Base-by-base conservation (phyloP, 2,329 filamentous ascomycete species). In the Aurifilum marmelostoma region DNA sequence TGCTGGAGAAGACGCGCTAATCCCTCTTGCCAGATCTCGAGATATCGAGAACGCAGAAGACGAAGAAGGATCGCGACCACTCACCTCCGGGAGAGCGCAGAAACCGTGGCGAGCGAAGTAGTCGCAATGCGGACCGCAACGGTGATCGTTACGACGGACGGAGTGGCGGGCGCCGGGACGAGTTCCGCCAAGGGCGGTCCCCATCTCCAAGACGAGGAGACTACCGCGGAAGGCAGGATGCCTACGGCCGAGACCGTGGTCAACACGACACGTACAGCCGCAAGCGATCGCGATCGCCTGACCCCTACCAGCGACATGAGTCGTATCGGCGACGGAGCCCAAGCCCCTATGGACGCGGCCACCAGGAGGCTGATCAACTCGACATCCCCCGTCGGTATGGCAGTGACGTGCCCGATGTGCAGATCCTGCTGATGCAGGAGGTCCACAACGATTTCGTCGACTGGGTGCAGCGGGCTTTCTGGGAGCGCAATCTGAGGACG, bases 21-120 rank as follows among this genome's bases (percentile, higher is more conserved):
- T 73, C 24, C 41, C 56, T 21, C 18, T 56, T 58, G 21, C 5
- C 71, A 96, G 93, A 97, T 77, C 87, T 97, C 27, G 94, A 97
- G 77, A 88, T 97, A 52, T 97, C 94, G 7, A 95, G 95, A 70
- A 89, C 91, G 3, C 94, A 97, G 77, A 93, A 93, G 75, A 92
- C 89, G 62, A 88, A 89, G 65, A 90, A 83, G 73, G 85, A 78
- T 73, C 78, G 73, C 21, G 77, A 83, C 69, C 82, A 89, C 73
- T 90, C 91, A 60, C 85, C 92, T 67, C 3, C 61, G 12, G 61
- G 61, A 16, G 86, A 92, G 74, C 85, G 88, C 65, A 76, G 75
- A 68, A 72, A 79, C 75, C 73, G 70, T 76, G 73, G 72, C 74
- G 72, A 75, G 78, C 77, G 71, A 76, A 79, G 73, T 67, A 81